Evolutionary conservation across 1,284 basidiomycete species (phyloP), one percentile per base, ranked within the genome.

Genomic region (Trichosporon faecale): DNA sequence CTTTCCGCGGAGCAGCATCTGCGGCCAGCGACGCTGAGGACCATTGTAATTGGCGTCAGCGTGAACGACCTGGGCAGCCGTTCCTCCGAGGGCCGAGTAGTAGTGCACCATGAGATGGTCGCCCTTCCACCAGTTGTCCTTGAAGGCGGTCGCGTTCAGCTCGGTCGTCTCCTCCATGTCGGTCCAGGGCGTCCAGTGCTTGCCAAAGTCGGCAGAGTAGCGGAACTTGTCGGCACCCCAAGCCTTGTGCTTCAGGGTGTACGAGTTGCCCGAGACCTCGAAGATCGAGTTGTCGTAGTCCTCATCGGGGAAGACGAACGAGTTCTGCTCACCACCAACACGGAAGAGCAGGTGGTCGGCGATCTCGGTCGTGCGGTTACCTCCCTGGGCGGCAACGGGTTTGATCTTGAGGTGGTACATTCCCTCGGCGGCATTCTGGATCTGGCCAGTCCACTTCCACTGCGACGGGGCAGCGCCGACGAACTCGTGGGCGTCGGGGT

Each of bases 91-190:
- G 65, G 87, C 82, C 72, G 90, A 91, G 90, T 91, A 95, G 82
- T 96, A 95, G 85, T 95, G 93, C 23, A 95, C 87, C 83, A 92
- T 90, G 77, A 95, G 86, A 79, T 96, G 94, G 69, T 91, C 82
- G 6, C 94, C 94, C 1, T 85, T 75, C 94, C 94, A 96, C 84
- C 91, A 94, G 68, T 88, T 87, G 16, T 85, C 85, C 14, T 85
- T 76, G 80, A 94, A 91, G 16, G 88, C 71, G 12, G 82, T 84
- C 12, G 87, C 80, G 70, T 90, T 86, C 68, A 95, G 87, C 0
- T 84, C 86, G 1, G 90, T 90, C n/a, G 85, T 87, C 66, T 88
- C 86, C 83, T 94, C 91, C 88, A 91, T 95, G 55, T 85, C 84
- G 40, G 84, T 82, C 93, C 94, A 95, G 12, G 86, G 80, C 2